Evolutionary conservation across 2,329 filamentous ascomycete species (phyloP), one percentile per base, ranked within the genome.

Genomic region (Xylariaceae sp.): DNA sequence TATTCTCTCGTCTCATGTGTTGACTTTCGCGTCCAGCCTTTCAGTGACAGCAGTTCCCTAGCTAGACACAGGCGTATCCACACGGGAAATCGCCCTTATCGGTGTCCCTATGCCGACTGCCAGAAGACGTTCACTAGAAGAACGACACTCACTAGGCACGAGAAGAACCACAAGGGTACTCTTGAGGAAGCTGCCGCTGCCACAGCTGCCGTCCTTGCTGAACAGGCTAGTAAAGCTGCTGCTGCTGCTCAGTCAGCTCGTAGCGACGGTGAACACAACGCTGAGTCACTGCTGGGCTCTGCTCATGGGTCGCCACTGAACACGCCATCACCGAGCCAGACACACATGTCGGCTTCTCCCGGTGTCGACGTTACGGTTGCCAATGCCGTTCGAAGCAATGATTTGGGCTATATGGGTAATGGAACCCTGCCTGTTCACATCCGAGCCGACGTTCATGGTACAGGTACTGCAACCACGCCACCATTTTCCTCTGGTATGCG

Each of bases 101-200:
- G 95, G 67, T 98, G 93, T 69, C 91, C 91, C 1, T 97, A 93
- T 60, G 91, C 90, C 48, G 91, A 96, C 66, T 98, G 93, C 67
- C 91, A 97, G 64, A 97, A 97, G 77, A 97, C 92, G 0, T 98
- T 98, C 62, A 98, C 93, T 8, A 85, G 93, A 46, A 86, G 92
- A 54, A 97, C 93, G 1, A 97, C 93, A 3, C 74, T 98, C 50
- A 98, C 92, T 2, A 83, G 93, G 40, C 93, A 98, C 64, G 90
- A 96, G 69, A 95, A 95, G 58, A 88, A 95, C 60, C 93, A 97
- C 66, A 94, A 87, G 17, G 93, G 92, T 34, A 96, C 91, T 0
- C 87, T 96, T 14, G 92, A 96, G 65, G 92, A 97, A 66, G 89
- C 92, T 7, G 90, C 90, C 2, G 88, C 83, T 3, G 88, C 90